A percentile compares a stretch with the other conserved stretches of the same genome.
Conservation (phyloP, 768 basidiomycete species). For the Amanita pallidorosea region DNA sequence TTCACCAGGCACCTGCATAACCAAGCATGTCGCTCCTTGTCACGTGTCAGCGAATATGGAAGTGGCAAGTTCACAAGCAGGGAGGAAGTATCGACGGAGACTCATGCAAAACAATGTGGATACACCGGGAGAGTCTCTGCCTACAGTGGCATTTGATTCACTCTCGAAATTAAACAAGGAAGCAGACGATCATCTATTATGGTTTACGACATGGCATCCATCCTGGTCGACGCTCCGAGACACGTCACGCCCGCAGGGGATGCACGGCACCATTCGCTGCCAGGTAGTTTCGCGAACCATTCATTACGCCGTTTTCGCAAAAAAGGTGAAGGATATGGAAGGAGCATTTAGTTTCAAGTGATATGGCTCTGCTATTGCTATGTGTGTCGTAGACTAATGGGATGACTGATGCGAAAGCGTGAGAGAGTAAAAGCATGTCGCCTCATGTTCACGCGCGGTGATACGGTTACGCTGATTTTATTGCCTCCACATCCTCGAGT, state of each 20-base stretch:
- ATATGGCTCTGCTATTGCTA: not conserved
- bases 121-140: not conserved
- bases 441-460: not conserved
- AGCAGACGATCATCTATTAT: not conserved
- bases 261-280: not conserved
- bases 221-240: not conserved
- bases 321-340: not conserved
- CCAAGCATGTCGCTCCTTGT: not conserved
- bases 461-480: not conserved
- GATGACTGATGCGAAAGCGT: not conserved
- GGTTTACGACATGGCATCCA: not conserved
- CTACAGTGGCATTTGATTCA: not conserved
- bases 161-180: not conserved
- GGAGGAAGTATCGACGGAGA: not conserved
- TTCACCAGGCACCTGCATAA: not conserved
- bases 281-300: not conserved
- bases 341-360: not conserved
- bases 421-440: not conserved
- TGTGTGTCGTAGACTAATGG: not conserved
- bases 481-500: not conserved
- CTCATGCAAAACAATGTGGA: not conserved
- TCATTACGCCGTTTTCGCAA: constrained; percentile 1
- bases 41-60: not conserved
- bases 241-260: not conserved
- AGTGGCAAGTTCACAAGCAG: not conserved